A percentile compares a stretch with the other conserved stretches of the same genome.
These are phyloP conservation scores for Dentipellis fragilis DNA, from an alignment of 768 basidiomycete species.

Conservation along the genomic window DNA sequence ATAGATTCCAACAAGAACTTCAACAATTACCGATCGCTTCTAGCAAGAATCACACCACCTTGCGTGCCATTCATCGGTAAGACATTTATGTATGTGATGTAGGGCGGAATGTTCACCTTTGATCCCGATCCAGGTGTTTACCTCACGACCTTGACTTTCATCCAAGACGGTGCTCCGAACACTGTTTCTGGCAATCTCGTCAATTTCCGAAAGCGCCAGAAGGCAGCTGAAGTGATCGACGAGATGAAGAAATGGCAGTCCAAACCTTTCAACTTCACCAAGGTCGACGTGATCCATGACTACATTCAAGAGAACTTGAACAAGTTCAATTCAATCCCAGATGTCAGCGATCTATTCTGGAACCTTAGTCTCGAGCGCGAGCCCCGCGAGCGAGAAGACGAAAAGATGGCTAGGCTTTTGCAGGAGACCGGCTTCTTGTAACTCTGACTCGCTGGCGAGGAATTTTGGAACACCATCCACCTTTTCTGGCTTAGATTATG, in stretches of 20 bases:
- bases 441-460: not conserved
- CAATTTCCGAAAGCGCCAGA: constrained; percentile 93
- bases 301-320: constrained; percentile 76
- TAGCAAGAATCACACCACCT: constrained; percentile 79
- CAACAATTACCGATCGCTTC: constrained; percentile 76
- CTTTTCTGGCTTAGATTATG: not conserved
- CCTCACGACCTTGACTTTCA: constrained; percentile 93
- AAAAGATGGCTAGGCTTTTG: constrained; percentile 86
- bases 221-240: constrained; percentile 91
- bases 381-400: constrained; percentile 91
- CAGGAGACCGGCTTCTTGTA: constrained; percentile 85
- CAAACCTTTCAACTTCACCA: constrained; percentile 76
- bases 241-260: constrained; percentile 97
- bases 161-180: constrained; percentile 93
- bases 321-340: constrained; percentile 56
- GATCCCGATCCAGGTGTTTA: constrained; percentile 63
- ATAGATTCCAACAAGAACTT: constrained; percentile 94
- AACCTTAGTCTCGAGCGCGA: constrained; percentile 78
- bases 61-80: constrained; percentile 95
- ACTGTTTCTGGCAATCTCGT: constrained; percentile 67
- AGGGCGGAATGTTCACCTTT: too few relatives aligned
- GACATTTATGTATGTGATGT: constrained; percentile 13
- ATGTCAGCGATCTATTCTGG: constrained; percentile 75
- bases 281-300: constrained; percentile 52
- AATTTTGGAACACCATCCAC: not conserved